A percentile compares a stretch with the other conserved stretches of the same genome.
Conservation (phyloP, 2,329 filamentous ascomycete species). For the Trichoderma sp. region DNA sequence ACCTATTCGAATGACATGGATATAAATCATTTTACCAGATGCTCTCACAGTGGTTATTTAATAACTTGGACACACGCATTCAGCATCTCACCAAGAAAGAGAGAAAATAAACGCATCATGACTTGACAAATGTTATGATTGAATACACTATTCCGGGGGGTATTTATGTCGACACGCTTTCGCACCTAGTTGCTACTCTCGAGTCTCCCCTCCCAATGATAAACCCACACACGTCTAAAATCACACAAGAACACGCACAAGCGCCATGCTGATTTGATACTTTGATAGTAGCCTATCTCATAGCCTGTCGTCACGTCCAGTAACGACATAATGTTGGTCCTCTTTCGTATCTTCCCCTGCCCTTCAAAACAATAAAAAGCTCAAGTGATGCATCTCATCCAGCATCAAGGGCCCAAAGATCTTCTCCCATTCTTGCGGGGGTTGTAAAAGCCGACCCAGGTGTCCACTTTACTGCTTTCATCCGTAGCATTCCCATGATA, state of each 20-base stretch:
- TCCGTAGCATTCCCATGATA: background rate
- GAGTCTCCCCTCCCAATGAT: slow-evolving; percentile 2
- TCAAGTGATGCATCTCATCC: background rate
- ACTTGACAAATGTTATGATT: slow-evolving; percentile 1
- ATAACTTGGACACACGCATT: background rate
- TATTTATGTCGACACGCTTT: slow-evolving; percentile 13
- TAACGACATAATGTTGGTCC: background rate
- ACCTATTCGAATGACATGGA: background rate
- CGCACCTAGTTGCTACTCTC: slow-evolving; percentile 16
- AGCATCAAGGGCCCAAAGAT: slow-evolving; percentile 5
- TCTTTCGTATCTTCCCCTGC: background rate
- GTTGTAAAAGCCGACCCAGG: slow-evolving; percentile 21
- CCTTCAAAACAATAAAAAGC: background rate
- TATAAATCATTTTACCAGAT: background rate
- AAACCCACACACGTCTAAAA: slow-evolving; percentile 4
- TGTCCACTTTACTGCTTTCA: slow-evolving; percentile 19
- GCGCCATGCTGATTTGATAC: slow-evolving; percentile 11
- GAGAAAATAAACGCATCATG: background rate
- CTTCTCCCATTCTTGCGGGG: slow-evolving; percentile 3
- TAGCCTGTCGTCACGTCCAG: background rate
- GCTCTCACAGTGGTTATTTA: background rate
- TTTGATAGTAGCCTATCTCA: background rate
- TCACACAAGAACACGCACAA: slow-evolving; percentile 10
- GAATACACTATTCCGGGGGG: slow-evolving; percentile 4
- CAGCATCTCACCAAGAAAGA: background rate